Evolutionary conservation across 2,329 filamentous ascomycete genomes (phyloP).

Genomic region (Neonectria hederae): DNA sequence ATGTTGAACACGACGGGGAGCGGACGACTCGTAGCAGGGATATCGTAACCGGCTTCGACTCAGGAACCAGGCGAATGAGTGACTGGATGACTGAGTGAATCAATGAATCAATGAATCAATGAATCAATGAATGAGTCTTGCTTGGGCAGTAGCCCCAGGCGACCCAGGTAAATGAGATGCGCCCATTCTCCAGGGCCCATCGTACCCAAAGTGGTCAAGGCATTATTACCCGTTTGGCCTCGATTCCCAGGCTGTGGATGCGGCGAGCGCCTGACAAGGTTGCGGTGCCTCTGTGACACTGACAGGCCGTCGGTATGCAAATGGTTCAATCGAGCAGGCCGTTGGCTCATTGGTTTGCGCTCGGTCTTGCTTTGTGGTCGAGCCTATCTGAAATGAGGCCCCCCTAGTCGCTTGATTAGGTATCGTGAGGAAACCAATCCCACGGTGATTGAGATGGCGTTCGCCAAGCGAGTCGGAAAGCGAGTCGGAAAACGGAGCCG

Average conservation of each 20-base stretch:
- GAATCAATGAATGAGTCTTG: background rate
- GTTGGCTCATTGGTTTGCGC: slow-evolving; percentile 12
- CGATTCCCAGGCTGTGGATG: background rate
- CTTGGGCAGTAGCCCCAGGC: slow-evolving; percentile 5
- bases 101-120: background rate
- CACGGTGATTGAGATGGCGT: slow-evolving; percentile 1
- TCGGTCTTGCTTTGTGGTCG: slow-evolving; percentile 8
- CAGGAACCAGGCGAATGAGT: background rate
- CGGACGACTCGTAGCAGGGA: no score
- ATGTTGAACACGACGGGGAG: no score
- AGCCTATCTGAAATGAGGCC: slow-evolving; percentile 40
- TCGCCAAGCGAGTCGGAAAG: slow-evolving; percentile 2
- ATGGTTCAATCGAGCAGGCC: slow-evolving; percentile 14
- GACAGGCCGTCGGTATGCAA: slow-evolving; percentile 1
- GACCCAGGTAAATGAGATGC: slow-evolving; percentile 23
- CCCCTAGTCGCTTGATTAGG: slow-evolving; percentile 32
- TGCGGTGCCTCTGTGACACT: background rate
- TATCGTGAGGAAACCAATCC: slow-evolving; percentile 12
- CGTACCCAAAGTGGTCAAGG: slow-evolving; percentile 21
- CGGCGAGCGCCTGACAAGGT: background rate
- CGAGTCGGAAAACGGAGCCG: background rate
- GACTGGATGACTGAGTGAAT: background rate
- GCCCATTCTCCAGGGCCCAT: slow-evolving; percentile 13
- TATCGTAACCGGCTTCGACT: background rate
- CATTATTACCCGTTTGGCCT: slow-evolving; percentile 16